A percentile compares a stretch with the other conserved stretches of the same genome.
These are phyloP conservation scores for Triticum timopheevii DNA, from an alignment of 176 grass and related monocot genomes.

Conservation along the genomic window DNA sequence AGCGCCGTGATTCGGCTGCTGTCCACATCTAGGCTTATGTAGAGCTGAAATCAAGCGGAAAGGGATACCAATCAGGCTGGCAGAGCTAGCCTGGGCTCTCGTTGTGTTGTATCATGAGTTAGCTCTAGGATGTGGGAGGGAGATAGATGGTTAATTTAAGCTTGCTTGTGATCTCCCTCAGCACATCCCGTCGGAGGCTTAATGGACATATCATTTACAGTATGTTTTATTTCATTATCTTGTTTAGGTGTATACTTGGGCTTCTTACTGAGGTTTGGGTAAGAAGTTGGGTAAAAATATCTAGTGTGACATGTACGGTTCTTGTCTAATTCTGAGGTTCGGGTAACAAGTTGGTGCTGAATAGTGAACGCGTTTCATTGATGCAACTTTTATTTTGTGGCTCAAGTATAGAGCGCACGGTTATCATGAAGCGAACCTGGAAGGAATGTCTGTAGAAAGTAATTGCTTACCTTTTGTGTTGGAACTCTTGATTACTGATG, in stretches of 20 bases:
- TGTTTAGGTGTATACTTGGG: neutral
- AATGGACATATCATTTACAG: no score
- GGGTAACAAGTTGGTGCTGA: neutral
- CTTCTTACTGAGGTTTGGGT: neutral
- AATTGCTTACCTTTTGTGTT: neutral
- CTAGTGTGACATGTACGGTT: no score
- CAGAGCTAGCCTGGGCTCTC: neutral
- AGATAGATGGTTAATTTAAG: no score
- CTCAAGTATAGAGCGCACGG: no score
- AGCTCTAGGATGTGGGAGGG: no score
- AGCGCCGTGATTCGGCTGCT: neutral
- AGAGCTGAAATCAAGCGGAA: neutral
- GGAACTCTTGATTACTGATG: neutral
- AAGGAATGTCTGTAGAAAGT: no score
- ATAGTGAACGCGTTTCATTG: neutral
- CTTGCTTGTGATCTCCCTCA: neutral
- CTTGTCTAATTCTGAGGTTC: neutral
- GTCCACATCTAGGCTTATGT: neutral
- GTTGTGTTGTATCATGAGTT: neutral
- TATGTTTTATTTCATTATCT: neutral
- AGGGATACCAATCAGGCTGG: neutral
- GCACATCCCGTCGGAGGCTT: neutral
- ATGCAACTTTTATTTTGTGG: no score
- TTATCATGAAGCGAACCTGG: no score
- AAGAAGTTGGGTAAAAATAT: no score